phyloP scores from a whole-genome alignment of 192 early-diverging fungal genomes.

The Spizellomyces punctatus region DNA sequence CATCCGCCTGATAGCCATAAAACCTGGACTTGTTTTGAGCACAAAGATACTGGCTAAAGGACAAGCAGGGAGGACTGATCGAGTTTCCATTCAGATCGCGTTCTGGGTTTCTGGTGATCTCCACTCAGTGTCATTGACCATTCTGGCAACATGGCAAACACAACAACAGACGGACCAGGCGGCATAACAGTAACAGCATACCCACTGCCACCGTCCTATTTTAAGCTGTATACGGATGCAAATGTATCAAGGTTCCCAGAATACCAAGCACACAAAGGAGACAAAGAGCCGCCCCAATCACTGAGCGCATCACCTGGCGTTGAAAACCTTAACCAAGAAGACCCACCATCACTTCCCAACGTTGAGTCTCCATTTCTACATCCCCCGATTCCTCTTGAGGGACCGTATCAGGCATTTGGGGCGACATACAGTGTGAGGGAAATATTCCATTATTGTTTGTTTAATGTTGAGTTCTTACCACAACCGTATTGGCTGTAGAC shows the following conservation, averaged over 20 bases:
- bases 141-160: no score
- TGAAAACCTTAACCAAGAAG: no score
- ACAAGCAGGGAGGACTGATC: no score
- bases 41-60: no score
- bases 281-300: slow-evolving; percentile 5
- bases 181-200: slow-evolving; percentile 18
- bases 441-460: not conserved
- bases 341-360: no score
- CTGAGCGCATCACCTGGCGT: no score
- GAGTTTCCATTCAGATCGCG: no score
- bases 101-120: no score
- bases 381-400: slow-evolving; percentile 17
- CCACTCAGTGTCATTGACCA: no score
- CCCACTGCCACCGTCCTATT: slow-evolving; percentile 26
- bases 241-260: slow-evolving; percentile 12
- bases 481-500: not conserved
- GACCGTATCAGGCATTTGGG: slow-evolving; percentile 25
- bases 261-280: slow-evolving; percentile 17
- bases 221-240: slow-evolving; percentile 18
- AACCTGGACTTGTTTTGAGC: no score
- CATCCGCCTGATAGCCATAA: no score
- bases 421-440: slow-evolving; percentile 15
- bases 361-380: slow-evolving; percentile 8
- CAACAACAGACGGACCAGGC: no score
- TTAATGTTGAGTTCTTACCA: not conserved